Conservation (phyloP, 768 basidiomycete genomes). For the Phylloporus rhodoxanthus region DNA sequence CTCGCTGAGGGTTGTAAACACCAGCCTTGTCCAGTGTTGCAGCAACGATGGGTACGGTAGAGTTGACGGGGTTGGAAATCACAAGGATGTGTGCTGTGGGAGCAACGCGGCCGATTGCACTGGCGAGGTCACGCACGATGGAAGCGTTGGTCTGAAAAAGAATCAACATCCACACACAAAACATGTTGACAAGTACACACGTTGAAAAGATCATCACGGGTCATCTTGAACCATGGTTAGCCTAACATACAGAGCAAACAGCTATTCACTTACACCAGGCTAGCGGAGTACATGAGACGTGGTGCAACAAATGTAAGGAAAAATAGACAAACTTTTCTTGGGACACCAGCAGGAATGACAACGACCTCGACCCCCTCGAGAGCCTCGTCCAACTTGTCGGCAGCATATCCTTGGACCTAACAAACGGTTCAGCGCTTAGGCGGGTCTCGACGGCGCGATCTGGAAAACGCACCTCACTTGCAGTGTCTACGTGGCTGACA, state of each 20-base stretch:
- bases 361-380: conserved; percentile 88
- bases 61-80: conserved; percentile 99
- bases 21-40: conserved; percentile 86
- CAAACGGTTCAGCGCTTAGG: conserved; percentile 8
- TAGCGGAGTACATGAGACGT: conserved; percentile 34
- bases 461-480: conserved; percentile 60
- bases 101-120: conserved; percentile 76
- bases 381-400: conserved; percentile 84
- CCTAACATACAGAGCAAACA: conserved; percentile 1
- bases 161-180: not conserved
- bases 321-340: conserved; percentile 70
- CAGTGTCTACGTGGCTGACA: conserved; percentile 89
- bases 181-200: conserved; percentile 40
- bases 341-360: conserved; percentile 98
- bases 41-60: conserved; percentile 96
- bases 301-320: not conserved
- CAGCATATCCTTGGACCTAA: conserved; percentile 74
- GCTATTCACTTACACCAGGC: conserved; percentile 68
- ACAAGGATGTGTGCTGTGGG: conserved; percentile 92
- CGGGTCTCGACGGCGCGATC: not conserved
- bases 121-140: conserved; percentile 93
- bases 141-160: conserved; percentile 82
- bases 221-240: conserved; percentile 61
- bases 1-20: conserved; percentile 79
- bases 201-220: conserved; percentile 95